Evolutionary conservation across 176 grass and related monocot genomes (phyloP).

Genomic region (Carex myosuroides): DNA sequence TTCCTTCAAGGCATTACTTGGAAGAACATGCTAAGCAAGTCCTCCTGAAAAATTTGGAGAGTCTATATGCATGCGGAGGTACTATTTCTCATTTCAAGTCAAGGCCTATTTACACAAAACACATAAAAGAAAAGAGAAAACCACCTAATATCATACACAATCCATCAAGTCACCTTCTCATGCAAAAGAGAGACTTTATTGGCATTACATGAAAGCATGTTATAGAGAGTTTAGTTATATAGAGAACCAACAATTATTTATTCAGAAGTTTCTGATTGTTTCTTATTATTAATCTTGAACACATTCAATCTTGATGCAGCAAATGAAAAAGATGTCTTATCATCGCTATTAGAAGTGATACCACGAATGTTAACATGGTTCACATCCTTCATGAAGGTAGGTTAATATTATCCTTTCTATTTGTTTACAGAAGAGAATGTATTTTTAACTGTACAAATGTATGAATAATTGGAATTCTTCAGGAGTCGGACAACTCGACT

Average conservation of each 20-base stretch:
- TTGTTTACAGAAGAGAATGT: background rate
- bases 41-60: conserved; percentile 80
- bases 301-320: conserved; percentile 47
- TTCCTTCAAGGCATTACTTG: conserved; percentile 57
- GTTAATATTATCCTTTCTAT: background rate
- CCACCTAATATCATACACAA: background rate
- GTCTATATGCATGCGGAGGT: conserved; percentile 85
- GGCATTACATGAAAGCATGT: background rate
- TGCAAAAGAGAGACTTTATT: background rate
- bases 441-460: background rate
- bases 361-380: conserved; percentile 81
- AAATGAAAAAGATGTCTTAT: conserved; percentile 45
- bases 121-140: background rate
- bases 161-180: background rate
- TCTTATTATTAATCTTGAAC: background rate
- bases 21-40: conserved; percentile 67
- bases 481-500: conserved; percentile 42
- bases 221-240: background rate
- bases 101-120: background rate
- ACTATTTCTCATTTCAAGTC: conserved; percentile 13
- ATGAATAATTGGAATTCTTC: conserved; percentile 16
- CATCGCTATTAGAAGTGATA: conserved; percentile 56
- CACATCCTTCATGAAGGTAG: conserved; percentile 54
- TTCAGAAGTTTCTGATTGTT: conserved; percentile 3
- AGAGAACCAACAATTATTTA: background rate